Evolutionary conservation across 2,329 filamentous ascomycete genomes (phyloP), one percentile per base, ranked within the genome.

Genomic region (Pseudonectria foliicola): DNA sequence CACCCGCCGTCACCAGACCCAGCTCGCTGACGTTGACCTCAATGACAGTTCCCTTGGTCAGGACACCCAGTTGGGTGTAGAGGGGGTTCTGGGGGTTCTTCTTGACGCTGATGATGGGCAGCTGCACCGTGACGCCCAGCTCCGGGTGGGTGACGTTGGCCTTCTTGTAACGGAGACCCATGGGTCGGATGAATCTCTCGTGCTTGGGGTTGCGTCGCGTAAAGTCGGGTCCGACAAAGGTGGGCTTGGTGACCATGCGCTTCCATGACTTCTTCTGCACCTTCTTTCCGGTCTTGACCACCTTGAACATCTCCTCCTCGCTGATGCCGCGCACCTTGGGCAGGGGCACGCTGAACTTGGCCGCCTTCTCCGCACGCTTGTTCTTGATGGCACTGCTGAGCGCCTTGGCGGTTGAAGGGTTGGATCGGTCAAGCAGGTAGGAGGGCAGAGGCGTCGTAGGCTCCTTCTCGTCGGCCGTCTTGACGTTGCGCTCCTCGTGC

Each of bases 291-390:
- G 90, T 96, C 68, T 88, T 88, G 55, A 96, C 80, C 11, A 95
- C 89, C 66, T 86, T 90, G 72, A 96, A 96, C 83, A 95, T 90
- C 69, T 95, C 90, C 71, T 94, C 87, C 68, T 96, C 90, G 48
- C 77, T 80, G 51, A 96, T 95, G 39, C 61, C 90, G 54, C 85
- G 78, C 29, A 96, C 92, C 67, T 95, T 95, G 25, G 92, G 92
- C 55, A 98, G 63, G 2, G 92, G 92, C 26, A 96, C 92, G 23
- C 75, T 77, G 60, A 95, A 96, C 58, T 90, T 85, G 33, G 92
- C 92, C 6, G 89, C 87, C 74, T 95, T 95, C 63, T 95, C 93
- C 44, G 75, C 75, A 27, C 92, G 75, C 73, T 95, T 95, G 63
- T 95, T 87, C 76, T 96, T 98, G 68, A 95, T 94, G 35, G 88